Conservation (phyloP, 805 yeast genomes). For the Schwanniomyces sp. region DNA sequence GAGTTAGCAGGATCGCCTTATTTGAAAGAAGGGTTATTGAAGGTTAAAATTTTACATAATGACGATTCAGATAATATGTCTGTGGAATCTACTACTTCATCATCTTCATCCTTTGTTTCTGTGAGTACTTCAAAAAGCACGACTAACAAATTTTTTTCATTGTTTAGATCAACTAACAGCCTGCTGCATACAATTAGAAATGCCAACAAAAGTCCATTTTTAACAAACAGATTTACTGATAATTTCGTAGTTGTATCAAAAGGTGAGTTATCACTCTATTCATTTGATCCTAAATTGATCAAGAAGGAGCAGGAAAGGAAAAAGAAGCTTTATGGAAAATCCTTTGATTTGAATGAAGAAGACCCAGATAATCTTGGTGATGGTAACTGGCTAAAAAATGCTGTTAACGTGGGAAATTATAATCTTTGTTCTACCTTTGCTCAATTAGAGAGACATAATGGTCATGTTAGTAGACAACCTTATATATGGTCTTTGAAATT, state of each 20-base stretch:
- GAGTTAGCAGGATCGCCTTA: constrained; percentile 76
- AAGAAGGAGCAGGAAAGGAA: constrained; percentile 38
- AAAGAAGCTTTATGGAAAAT: constrained; percentile 19
- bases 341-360: constrained; percentile 12
- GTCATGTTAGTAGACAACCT: constrained; percentile 10
- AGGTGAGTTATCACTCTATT: constrained; percentile 61
- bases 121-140: constrained; percentile 16
- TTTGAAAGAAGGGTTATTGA: constrained; percentile 70
- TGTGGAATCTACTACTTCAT: constrained; percentile 8
- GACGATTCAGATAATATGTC: constrained; percentile 32
- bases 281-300: constrained; percentile 47
- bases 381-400: constrained; percentile 70
- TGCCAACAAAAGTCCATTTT: constrained; percentile 3
- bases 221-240: constrained; percentile 37
- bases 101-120: constrained; percentile 9
- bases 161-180: constrained; percentile 18
- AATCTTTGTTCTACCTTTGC: constrained; percentile 55
- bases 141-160: constrained; percentile 25
- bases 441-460: constrained; percentile 24
- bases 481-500: constrained; percentile 54
- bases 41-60: constrained; percentile 37
- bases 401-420: constrained; percentile 54
- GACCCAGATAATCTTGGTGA: constrained; percentile 45
- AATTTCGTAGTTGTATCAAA: constrained; percentile 67
- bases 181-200: constrained; percentile 2